phyloP scores from a whole-genome alignment of 2,329 filamentous ascomycete species.

The Zymoseptoria brevis region DNA sequence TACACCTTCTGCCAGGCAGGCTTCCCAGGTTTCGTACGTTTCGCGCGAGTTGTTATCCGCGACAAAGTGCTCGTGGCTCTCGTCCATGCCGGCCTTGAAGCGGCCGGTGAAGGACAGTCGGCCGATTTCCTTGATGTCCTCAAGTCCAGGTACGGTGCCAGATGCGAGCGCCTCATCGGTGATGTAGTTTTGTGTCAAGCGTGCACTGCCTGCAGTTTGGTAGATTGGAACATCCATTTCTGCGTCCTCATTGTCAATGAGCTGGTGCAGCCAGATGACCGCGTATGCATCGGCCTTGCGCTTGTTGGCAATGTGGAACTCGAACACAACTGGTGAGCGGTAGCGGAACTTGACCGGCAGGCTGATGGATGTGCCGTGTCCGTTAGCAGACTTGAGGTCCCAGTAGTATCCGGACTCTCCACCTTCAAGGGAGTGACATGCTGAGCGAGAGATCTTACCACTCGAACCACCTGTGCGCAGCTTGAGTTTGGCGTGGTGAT shows the following conservation, averaged over 20 bases:
- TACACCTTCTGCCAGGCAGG: conserved; percentile 80
- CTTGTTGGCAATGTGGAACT: conserved; percentile 65
- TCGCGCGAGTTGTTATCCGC: conserved; percentile 82
- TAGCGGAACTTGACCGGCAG: conserved; percentile 88
- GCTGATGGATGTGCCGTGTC: conserved; percentile 50
- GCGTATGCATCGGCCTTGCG: conserved; percentile 68
- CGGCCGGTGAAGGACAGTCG: conserved; percentile 69
- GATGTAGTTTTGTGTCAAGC: conserved; percentile 87
- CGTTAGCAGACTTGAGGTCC: conserved; percentile 38
- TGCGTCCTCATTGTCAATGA: conserved; percentile 69
- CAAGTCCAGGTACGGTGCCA: conserved; percentile 57
- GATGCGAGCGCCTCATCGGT: conserved; percentile 65
- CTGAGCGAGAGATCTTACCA: conserved; percentile 57
- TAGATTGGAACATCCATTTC: conserved; percentile 86
- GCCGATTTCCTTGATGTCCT: conserved; percentile 70
- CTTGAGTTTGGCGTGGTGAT: conserved; percentile 58
- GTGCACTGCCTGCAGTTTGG: conserved; percentile 65
- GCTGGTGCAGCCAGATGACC: conserved; percentile 75
- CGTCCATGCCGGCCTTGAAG: conserved; percentile 86
- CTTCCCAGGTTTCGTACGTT: conserved; percentile 91
- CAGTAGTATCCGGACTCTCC: conserved; percentile 48
- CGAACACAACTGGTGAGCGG: conserved; percentile 80
- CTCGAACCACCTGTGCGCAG: conserved; percentile 79
- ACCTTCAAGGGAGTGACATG: conserved; percentile 54
- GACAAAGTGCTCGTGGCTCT: conserved; percentile 75